These are phyloP conservation scores for Suhomyces taliae DNA, from an alignment of 1,139 yeast genomes.

Conservation along the genomic window DNA sequence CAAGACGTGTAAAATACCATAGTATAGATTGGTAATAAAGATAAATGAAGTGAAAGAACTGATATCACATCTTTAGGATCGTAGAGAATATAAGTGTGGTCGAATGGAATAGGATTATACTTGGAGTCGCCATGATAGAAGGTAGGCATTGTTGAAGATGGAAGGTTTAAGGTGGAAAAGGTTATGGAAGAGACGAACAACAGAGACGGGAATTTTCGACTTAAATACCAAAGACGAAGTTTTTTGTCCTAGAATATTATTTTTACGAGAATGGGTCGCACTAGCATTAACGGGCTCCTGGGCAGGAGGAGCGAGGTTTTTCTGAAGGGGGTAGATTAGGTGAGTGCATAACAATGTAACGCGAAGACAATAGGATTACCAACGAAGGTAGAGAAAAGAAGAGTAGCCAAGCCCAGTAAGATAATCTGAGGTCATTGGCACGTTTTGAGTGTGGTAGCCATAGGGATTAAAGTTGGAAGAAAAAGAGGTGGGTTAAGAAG, in stretches of 20 bases:
- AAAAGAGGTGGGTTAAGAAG: too few species aligned
- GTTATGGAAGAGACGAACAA: too few species aligned
- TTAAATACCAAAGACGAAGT: too few species aligned
- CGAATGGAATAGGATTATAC: conserved; percentile 51
- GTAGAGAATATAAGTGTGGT: conserved; percentile 77
- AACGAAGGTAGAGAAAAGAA: too few species aligned
- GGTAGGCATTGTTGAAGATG: conserved; percentile 18
- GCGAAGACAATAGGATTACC: background rate
- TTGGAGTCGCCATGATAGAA: conserved; percentile 20
- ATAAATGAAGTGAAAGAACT: conserved; percentile 63
- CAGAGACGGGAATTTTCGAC: too few species aligned
- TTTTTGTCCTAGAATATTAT: too few species aligned
- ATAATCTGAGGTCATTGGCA: too few species aligned
- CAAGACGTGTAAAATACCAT: conserved; percentile 81
- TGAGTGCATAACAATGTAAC: background rate
- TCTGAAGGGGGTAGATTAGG: background rate
- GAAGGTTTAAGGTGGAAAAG: too few species aligned
- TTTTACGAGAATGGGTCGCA: background rate
- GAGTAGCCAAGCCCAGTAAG: too few species aligned
- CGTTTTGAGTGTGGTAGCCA: too few species aligned
- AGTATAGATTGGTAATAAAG: conserved; percentile 80
- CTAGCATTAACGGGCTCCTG: background rate
- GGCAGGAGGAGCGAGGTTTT: background rate
- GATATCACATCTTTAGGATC: conserved; percentile 68
- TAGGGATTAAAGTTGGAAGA: too few species aligned